Conservation (phyloP, 441 rosid species). For the Metrosideros polymorpha region DNA sequence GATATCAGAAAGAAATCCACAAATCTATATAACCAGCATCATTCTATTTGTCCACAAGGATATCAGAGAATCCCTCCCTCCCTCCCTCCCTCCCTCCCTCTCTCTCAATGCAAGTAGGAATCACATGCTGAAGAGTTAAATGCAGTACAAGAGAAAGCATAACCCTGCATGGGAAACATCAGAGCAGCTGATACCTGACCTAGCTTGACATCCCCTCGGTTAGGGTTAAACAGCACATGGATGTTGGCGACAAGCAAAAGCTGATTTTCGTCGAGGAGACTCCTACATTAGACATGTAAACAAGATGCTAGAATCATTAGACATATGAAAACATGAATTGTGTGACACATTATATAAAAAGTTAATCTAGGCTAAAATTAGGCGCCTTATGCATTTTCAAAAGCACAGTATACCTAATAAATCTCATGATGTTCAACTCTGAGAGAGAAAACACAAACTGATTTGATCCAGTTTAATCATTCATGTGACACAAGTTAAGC, state of each 20-base stretch:
- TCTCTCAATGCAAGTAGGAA: neutral
- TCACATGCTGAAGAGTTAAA: neutral
- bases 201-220: conserved; percentile 87
- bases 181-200: conserved; percentile 56
- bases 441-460: neutral
- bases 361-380: neutral
- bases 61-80: neutral
- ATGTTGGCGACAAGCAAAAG: conserved; percentile 71
- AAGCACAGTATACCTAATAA: neutral
- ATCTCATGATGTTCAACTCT: neutral
- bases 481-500: neutral
- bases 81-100: too few species aligned
- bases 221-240: conserved; percentile 85
- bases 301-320: neutral
- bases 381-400: neutral
- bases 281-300: conserved; percentile 18
- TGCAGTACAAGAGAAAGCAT: neutral
- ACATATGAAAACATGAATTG: neutral
- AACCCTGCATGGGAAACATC: neutral
- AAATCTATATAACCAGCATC: neutral
- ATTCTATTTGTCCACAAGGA: neutral
- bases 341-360: neutral
- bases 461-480: neutral
- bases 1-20: neutral
- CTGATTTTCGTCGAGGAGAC: conserved; percentile 19